phyloP scores from a whole-genome alignment of 805 yeast species.

The Myxozyma melibiosi region DNA sequence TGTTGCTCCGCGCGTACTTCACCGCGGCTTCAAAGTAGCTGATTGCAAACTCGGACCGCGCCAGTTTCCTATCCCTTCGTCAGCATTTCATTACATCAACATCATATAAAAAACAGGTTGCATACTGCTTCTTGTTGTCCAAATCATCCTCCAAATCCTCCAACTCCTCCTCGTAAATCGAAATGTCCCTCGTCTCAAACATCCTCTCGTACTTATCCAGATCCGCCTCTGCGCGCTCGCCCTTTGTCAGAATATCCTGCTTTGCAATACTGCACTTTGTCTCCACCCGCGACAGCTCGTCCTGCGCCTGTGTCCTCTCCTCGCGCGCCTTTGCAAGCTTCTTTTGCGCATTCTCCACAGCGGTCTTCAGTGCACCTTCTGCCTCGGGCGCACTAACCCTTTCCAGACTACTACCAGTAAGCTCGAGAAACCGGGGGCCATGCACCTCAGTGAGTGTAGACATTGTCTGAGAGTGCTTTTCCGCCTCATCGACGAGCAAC shows the following conservation, averaged over 20 bases:
- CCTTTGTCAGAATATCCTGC: constrained; percentile 17
- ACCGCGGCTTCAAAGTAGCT: constrained; percentile 73
- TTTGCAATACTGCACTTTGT: constrained; percentile 32
- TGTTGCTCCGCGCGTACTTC: constrained; percentile 56
- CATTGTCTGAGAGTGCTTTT: constrained; percentile 41
- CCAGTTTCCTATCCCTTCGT: background rate
- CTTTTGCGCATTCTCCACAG: constrained; percentile 35
- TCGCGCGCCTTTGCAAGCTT: constrained; percentile 31
- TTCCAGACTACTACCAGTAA: too few species aligned
- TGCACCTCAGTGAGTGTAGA: constrained; percentile 40
- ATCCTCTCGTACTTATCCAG: constrained; percentile 6
- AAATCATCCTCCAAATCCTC: constrained; percentile 63
- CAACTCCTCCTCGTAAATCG: constrained; percentile 53
- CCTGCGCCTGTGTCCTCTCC: constrained; percentile 10
- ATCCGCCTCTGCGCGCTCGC: constrained; percentile 12
- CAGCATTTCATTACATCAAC: background rate
- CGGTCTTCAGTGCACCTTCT: constrained; percentile 10
- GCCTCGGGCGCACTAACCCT: too few species aligned
- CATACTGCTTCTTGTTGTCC: constrained; percentile 31
- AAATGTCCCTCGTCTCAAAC: constrained; percentile 2
- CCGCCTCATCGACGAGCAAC: constrained; percentile 48
- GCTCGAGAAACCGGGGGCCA: constrained; percentile 34
- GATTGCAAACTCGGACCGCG: constrained; percentile 58
- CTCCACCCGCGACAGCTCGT: constrained; percentile 34
- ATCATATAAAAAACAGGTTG: constrained; percentile 18